Evolutionary conservation across 106 monocot species (phyloP), one percentile per base, ranked within the genome.

Genomic region (Dendrobium catenatum): DNA sequence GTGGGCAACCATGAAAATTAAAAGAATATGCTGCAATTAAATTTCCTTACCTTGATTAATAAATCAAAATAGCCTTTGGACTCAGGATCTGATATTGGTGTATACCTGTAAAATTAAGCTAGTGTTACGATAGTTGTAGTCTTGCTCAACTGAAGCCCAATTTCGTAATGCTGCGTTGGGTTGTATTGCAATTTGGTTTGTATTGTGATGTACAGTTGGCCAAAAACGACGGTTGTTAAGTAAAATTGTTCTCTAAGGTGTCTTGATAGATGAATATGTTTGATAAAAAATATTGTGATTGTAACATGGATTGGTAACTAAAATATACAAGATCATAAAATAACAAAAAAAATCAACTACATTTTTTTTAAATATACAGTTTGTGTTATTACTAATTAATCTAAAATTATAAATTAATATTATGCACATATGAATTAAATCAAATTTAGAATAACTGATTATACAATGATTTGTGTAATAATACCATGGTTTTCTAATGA

Each of bases 61-160:
- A 98, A 84, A 86, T 98, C 97, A 86, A 98, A 98, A 74, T 93
- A 94, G 67, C 97, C 97, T 81, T 91, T 94, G 6, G 94, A 92
- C 41, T 98, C 97, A 43, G 94, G 92, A 77, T 94, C 92, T 56
- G 97, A 98, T 85, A 98, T 90, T 37, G 97, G 97, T 78, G 97
- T 98, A 77, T 98, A 97, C 92, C 94, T 97, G 70, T 13, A 40
- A 56, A n/a, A 66, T 24, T 66, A 24, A 70, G 70, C 29, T 70
- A 66, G 22, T 26, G 26, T 66, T 66, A 18, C 16, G 5, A 7
- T n/a, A 64, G 54, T 54, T 37, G 37, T 54, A 54, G 54, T 16
- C 54, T 54, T 54, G 54, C 19, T 56, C 15, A 11, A 56, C 46
- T 46, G 9, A 19, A 56, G 17, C 19, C 19, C 56, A 16, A 16